Conservation (phyloP, 192 early-diverging fungal species). For the Entomortierella chlamydospora region DNA sequence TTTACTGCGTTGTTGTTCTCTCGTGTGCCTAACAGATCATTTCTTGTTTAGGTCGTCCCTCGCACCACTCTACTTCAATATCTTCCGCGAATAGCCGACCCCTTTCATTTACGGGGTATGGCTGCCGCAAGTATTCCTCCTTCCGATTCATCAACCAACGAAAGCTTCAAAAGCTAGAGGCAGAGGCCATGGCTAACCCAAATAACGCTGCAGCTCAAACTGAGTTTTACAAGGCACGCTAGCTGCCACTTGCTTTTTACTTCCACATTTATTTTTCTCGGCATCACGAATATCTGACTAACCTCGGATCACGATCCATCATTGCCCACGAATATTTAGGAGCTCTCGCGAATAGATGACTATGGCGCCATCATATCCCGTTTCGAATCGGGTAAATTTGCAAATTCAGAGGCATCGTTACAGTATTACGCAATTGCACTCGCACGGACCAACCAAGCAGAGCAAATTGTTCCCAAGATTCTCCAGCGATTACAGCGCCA, state of each 20-base stretch:
- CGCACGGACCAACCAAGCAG: slow-evolving; percentile 61
- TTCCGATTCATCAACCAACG: slow-evolving; percentile 59
- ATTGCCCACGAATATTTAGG: slow-evolving; percentile 37
- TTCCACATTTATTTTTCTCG: too few relatives aligned
- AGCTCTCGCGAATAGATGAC: slow-evolving; percentile 63
- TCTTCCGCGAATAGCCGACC: slow-evolving; percentile 15
- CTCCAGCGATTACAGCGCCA: slow-evolving; percentile 61
- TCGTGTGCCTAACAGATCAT: neutral
- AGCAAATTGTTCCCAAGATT: slow-evolving; percentile 66
- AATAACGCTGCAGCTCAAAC: slow-evolving; percentile 61
- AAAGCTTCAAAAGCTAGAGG: slow-evolving; percentile 61
- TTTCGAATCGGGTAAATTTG: slow-evolving; percentile 66
- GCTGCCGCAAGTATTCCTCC: slow-evolving; percentile 46
- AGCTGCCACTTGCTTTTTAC: neutral
- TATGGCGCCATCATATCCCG: slow-evolving; percentile 62
- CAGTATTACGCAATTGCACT: slow-evolving; percentile 66
- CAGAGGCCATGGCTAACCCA: slow-evolving; percentile 65
- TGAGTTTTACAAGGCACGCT: slow-evolving; percentile 64
- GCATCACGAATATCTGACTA: neutral
- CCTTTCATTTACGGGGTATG: neutral
- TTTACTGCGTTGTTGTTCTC: too few relatives aligned
- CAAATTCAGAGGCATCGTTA: slow-evolving; percentile 64
- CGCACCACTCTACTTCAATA: slow-evolving; percentile 1
- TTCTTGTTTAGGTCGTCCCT: neutral
- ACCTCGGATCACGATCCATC: neutral